Evolutionary conservation across 2,329 filamentous ascomycete species (phyloP).

Genomic region (Gnomoniopsis sp.): DNA sequence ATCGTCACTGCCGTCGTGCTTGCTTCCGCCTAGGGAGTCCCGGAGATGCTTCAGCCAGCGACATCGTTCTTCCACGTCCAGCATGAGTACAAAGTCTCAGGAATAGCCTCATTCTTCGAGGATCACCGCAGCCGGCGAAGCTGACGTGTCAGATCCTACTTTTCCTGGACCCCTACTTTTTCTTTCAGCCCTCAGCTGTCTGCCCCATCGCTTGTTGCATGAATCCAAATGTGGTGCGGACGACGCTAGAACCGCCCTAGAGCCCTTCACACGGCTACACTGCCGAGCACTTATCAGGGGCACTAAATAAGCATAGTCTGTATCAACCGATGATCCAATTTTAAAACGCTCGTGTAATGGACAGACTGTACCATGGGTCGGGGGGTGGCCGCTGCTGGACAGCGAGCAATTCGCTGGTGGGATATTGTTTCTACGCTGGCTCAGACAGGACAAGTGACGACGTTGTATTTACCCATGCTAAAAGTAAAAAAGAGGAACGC

Average conservation of each 20-base stretch:
- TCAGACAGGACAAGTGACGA: too few relatives aligned
- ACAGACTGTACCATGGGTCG: neutral
- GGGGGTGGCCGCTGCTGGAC: neutral
- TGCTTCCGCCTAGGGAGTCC: too few relatives aligned
- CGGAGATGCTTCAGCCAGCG: too few relatives aligned
- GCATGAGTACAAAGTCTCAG: too few relatives aligned
- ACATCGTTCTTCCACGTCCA: too few relatives aligned
- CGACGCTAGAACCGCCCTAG: neutral
- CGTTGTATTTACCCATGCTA: too few relatives aligned
- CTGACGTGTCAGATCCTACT: neutral
- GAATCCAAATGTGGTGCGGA: neutral
- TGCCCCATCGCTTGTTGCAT: neutral
- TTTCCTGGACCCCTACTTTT: neutral
- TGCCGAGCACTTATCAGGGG: neutral
- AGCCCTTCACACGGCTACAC: too few relatives aligned
- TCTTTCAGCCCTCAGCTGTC: too few relatives aligned
- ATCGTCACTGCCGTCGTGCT: too few relatives aligned
- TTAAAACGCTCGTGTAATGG: neutral
- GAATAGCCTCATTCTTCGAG: neutral
- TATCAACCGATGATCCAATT: neutral
- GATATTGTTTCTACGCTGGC: neutral
- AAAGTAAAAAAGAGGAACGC: too few relatives aligned
- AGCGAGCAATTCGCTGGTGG: neutral
- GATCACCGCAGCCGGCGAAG: neutral
- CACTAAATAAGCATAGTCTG: neutral